Evolutionary conservation across 148 eudicot species (phyloP).

Genomic region (Salicornia ramosissima): DNA sequence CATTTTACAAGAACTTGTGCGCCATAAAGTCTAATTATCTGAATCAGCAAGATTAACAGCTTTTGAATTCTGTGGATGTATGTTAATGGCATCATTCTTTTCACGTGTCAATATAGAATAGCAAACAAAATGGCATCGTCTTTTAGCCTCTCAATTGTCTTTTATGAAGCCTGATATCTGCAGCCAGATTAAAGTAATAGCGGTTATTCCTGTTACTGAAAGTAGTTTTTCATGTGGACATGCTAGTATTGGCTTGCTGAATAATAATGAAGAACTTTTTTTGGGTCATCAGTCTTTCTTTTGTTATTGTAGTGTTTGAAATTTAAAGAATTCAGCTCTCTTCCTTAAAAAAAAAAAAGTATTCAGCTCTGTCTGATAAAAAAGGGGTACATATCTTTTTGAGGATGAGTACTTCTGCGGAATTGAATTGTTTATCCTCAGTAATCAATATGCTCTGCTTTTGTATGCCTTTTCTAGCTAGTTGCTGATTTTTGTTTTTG

Average conservation of each 20-base stretch:
- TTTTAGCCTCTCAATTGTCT: neutral
- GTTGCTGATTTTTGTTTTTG: slow-evolving; percentile 11
- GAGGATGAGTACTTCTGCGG: neutral
- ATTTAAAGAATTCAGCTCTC: neutral
- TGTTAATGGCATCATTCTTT: neutral
- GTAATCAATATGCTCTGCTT: neutral
- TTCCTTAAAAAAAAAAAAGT: no score
- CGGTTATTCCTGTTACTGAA: no score
- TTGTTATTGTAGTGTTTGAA: neutral
- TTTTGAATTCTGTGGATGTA: neutral
- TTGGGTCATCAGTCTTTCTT: neutral
- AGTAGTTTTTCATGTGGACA: neutral
- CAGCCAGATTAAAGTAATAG: neutral
- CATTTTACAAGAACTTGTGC: neutral
- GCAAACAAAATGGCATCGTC: neutral
- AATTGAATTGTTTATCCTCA: neutral
- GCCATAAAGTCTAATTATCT: neutral
- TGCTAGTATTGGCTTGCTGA: neutral
- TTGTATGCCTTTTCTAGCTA: neutral
- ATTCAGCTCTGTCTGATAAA: neutral
- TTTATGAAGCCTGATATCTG: neutral
- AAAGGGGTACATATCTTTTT: neutral
- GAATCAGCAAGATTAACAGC: neutral
- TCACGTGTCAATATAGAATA: neutral
- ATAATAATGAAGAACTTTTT: neutral